A percentile compares a stretch with the other conserved stretches of the same genome.
phyloP scores from a whole-genome alignment of 1,139 yeast species.

The Saccharomycopsis hybrid region DNA sequence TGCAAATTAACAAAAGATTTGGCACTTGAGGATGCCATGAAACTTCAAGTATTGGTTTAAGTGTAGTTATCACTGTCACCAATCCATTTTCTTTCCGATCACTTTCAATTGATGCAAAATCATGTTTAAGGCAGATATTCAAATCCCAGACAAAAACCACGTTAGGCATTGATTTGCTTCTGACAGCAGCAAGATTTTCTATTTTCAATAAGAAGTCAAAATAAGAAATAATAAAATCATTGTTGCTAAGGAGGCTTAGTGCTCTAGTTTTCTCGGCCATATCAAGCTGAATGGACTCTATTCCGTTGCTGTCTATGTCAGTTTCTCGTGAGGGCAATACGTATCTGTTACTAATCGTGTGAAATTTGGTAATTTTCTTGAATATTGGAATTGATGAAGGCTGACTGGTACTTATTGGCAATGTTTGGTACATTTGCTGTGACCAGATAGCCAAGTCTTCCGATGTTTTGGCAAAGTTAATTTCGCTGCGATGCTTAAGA shows the following conservation, averaged over 20 bases:
- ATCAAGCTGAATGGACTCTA: too few relatives aligned
- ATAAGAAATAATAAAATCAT: constrained; percentile 1
- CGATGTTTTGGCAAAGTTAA: background rate
- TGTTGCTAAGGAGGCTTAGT: background rate
- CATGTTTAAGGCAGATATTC: background rate
- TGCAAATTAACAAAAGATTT: constrained; percentile 9
- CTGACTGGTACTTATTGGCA: too few relatives aligned
- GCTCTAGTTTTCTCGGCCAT: too few relatives aligned
- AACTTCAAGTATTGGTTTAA: background rate
- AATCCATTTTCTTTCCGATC: background rate
- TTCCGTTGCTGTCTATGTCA: too few relatives aligned
- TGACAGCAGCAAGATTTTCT: constrained; percentile 11
- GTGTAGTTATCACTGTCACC: constrained; percentile 1
- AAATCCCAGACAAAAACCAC: constrained; percentile 15
- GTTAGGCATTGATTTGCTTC: background rate
- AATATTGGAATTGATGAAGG: too few relatives aligned
- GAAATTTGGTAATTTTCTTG: too few relatives aligned
- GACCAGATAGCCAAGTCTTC: too few relatives aligned
- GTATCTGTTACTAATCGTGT: too few relatives aligned
- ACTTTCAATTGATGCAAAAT: background rate
- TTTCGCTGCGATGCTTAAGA: constrained; percentile 1
- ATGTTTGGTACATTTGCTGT: too few relatives aligned
- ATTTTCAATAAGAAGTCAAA: background rate
- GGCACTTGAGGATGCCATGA: constrained; percentile 16
- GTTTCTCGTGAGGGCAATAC: too few relatives aligned